Evolutionary conservation across 2,329 filamentous ascomycete genomes (phyloP), one percentile per base, ranked within the genome.

Genomic region (Aspergillus melleus): DNA sequence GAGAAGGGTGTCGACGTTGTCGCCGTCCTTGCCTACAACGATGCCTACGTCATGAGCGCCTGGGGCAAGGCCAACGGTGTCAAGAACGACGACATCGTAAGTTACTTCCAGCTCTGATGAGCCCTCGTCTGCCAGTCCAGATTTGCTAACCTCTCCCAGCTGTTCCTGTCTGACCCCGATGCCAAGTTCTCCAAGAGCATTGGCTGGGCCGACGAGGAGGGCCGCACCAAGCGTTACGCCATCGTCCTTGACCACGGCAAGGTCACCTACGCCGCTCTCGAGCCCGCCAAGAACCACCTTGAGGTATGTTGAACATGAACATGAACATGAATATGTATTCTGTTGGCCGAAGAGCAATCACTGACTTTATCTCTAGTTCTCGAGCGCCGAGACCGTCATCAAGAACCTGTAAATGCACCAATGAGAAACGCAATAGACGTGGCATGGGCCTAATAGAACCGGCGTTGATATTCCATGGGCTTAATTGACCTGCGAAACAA

Each of bases 61-160:
- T 95, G 91, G 91, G 89, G 87, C 79, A 96, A 96, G 85, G 91
- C 92, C 72, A 94, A 96, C 79, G 83, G 84, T 55, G 83, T 94
- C 72, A 88, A 85, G 72, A 86, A 88, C 65, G 88, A 94, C 68
- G 84, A 85, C 70, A 86, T 90, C 69, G 83, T 88, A 76, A 60
- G 82, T 77, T 46, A 19, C 8, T 49, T 51, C 24, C 24, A 19
- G 6, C 30, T n/a, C 11, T n/a, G 44, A 2, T 4, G 5, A 29
- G 26, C 11, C 26, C 4, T 20, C 11, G 1, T 29, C 6, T 4
- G 2, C 4, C 26, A 9, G 36, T n/a, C 4, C 36, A 42, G 36
- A 36, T 42, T n/a, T n/a, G 36, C 36, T 42, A 42, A 42, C 36
- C 6, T 42, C 36, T 42, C 36, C 36, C 36, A 86, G 84, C 83